Evolutionary conservation across 2,329 filamentous ascomycete species (phyloP).

Genomic region (Ramichloridium luteum): DNA sequence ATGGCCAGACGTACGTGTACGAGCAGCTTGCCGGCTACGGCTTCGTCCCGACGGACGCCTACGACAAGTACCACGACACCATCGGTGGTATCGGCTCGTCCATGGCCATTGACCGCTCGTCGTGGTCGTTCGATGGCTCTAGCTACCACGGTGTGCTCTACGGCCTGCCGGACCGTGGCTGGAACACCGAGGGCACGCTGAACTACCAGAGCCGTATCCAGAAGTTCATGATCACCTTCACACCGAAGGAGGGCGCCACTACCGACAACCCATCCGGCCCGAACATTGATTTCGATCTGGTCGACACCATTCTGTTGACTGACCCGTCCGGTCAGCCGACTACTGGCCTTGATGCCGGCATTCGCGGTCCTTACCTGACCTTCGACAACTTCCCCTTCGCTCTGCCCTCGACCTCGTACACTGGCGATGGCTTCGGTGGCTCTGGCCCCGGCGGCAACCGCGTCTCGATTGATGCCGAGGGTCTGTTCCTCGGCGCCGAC

Average conservation of each 20-base stretch:
- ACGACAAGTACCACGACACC: conserved; percentile 58
- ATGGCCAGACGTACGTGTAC: conserved; percentile 52
- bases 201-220: conserved; percentile 59
- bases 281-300: conserved; percentile 51
- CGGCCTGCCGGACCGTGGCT: conserved; percentile 47
- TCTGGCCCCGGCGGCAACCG: conserved; percentile 46
- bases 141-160: conserved; percentile 52
- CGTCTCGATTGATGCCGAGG: conserved; percentile 54
- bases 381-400: conserved; percentile 45
- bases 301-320: conserved; percentile 52
- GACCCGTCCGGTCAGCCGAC: conserved; percentile 50
- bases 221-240: conserved; percentile 51
- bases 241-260: conserved; percentile 40
- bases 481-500: conserved; percentile 47
- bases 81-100: conserved; percentile 55
- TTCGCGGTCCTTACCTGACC: conserved; percentile 36
- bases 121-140: conserved; percentile 44
- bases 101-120: conserved; percentile 47
- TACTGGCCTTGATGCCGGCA: conserved; percentile 52
- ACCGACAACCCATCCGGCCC: conserved; percentile 41
- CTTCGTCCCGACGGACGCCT: conserved; percentile 42
- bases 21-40: conserved; percentile 56
- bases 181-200: conserved; percentile 60
- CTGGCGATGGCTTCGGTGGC: conserved; percentile 56
- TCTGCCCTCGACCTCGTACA: conserved; percentile 51